Evolutionary conservation across 805 yeast genomes (phyloP), one percentile per base, ranked within the genome.

Genomic region (Hanseniaspora valbyensis): DNA sequence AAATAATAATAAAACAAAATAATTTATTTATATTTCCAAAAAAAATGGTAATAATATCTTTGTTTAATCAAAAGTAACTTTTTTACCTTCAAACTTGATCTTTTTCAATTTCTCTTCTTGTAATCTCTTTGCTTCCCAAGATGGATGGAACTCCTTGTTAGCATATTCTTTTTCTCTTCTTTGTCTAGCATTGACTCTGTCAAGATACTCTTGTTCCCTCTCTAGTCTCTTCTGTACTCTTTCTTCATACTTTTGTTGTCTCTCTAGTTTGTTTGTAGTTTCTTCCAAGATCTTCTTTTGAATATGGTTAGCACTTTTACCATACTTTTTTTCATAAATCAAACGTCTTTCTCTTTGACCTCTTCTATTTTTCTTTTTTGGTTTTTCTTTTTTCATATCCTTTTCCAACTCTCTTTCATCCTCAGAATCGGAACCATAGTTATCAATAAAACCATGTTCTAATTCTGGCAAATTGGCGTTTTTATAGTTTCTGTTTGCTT

Each of bases 281-380:
- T 68, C 64, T 38, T 79, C 72, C 43, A 73, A 77, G n/a, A 71
- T 66, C 58, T 84, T 84, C 56, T 79, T 75, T 59, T 76, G 71
- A 22, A 89, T 75, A 64, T 92, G 98, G 52, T 78, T 80, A n/a
- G 98, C 98, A 24, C 71, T 69, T 18, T 65, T 64, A 25, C 97
- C 97, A 62, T 72, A 92, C 64, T 92, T 90, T 67, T 76, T 70
- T 62, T 88, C 98, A 97, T 97, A 92, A 48, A 92, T 87, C 71
- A 84, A 83, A 64, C 90, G 92, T 68, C 98, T 80, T 1, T 96
- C 98, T 54, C 97, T 74, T 69, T 92, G 98, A 24, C 98, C 98
- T 65, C 96, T 78, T 68, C 98, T 75, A 65, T 92, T 92, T 59
- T 88, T 87, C 55, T 90, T 75, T 54, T 65, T 67, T 18, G 71